A percentile compares a stretch with the other conserved stretches of the same genome.
Evolutionary conservation across 805 yeast species (phyloP).

Genomic region (Wickerhamia fluorescens): DNA sequence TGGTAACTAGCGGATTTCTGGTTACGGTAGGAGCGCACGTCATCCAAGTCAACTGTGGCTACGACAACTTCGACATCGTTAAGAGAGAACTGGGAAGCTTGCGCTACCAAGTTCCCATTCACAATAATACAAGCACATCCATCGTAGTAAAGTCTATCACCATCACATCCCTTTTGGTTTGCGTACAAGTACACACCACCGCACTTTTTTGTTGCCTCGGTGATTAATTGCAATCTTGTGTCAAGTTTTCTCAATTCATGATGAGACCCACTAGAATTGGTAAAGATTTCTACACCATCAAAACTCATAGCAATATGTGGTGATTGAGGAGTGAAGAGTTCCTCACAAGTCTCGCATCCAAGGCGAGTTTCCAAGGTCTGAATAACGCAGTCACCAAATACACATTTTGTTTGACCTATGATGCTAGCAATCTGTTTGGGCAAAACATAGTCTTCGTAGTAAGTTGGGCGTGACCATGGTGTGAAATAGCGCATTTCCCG

Average conservation of each 20-base stretch:
- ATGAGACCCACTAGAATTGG: slow-evolving; percentile 96
- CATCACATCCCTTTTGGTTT: slow-evolving; percentile 97
- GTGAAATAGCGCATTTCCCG: slow-evolving; percentile 96
- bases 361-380: slow-evolving; percentile 79
- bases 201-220: slow-evolving; percentile 90
- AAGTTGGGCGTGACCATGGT: slow-evolving; percentile 81
- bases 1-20: slow-evolving; percentile 76
- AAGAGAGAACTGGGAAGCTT: slow-evolving; percentile 84
- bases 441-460: slow-evolving; percentile 63
- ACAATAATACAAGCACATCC: slow-evolving; percentile 94
- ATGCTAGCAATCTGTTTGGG: slow-evolving; percentile 63
- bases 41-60: slow-evolving; percentile 93
- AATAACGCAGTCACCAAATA: slow-evolving; percentile 87
- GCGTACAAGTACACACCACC: slow-evolving; percentile 94
- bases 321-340: slow-evolving; percentile 89
- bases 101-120: slow-evolving; percentile 88
- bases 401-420: slow-evolving; percentile 62
- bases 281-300: slow-evolving; percentile 96
- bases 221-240: slow-evolving; percentile 75
- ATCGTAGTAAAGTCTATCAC: slow-evolving; percentile 93
- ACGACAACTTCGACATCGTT: slow-evolving; percentile 89
- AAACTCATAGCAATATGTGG: slow-evolving; percentile 89
- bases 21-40: slow-evolving; percentile 76
- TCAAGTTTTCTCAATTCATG: slow-evolving; percentile 90
- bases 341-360: slow-evolving; percentile 99